Evolutionary conservation across 805 yeast genomes (phyloP).

Genomic region (Barnettozyma pratensis): DNA sequence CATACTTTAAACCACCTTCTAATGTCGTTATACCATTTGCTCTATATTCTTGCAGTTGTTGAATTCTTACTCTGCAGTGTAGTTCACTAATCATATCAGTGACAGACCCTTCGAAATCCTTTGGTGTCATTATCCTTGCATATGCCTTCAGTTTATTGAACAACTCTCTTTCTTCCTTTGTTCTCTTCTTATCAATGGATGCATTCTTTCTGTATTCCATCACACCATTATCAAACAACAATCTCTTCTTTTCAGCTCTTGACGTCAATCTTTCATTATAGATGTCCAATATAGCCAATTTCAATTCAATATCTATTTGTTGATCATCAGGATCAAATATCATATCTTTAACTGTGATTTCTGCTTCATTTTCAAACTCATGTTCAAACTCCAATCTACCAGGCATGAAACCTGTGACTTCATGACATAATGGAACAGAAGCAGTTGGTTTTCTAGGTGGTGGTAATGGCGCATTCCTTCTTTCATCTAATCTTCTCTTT

Average conservation of each 20-base stretch:
- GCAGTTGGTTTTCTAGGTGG: slow-evolving; percentile 87
- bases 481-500: slow-evolving; percentile 64
- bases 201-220: slow-evolving; percentile 82
- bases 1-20: slow-evolving; percentile 81
- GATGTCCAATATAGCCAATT: slow-evolving; percentile 80
- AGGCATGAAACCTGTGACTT: slow-evolving; percentile 97
- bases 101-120: slow-evolving; percentile 73
- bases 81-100: slow-evolving; percentile 74
- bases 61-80: slow-evolving; percentile 72
- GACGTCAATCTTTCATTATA: slow-evolving; percentile 85
- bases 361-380: slow-evolving; percentile 97
- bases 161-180: slow-evolving; percentile 86
- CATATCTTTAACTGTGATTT: slow-evolving; percentile 90
- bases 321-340: slow-evolving; percentile 91
- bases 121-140: slow-evolving; percentile 73
- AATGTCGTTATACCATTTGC: slow-evolving; percentile 79
- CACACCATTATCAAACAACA: slow-evolving; percentile 67
- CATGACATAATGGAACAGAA: slow-evolving; percentile 94
- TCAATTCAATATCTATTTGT: slow-evolving; percentile 82
- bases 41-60: slow-evolving; percentile 91
- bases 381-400: slow-evolving; percentile 95
- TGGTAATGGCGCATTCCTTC: slow-evolving; percentile 70
- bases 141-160: slow-evolving; percentile 71
- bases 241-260: slow-evolving; percentile 89
- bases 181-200: slow-evolving; percentile 75